Evolutionary conservation across 2,329 filamentous ascomycete species (phyloP).

Genomic region (Monilinia fructicola): DNA sequence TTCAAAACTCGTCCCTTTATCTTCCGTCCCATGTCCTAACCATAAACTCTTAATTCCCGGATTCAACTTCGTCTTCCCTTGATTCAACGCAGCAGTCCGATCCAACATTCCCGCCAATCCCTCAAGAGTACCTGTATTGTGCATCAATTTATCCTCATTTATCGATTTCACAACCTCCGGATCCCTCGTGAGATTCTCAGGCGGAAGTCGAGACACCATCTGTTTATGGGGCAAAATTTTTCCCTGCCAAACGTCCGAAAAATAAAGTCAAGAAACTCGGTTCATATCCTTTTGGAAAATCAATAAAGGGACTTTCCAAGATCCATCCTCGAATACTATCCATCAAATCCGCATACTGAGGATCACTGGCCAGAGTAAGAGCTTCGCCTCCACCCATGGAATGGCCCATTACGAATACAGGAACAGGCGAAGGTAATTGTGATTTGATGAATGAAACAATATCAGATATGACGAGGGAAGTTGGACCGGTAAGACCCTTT

Average conservation of each 20-base stretch:
- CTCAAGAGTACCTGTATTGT: slow-evolving; percentile 84
- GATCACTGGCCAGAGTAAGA: slow-evolving; percentile 57
- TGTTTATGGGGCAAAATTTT: slow-evolving; percentile 65
- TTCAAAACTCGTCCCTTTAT: slow-evolving; percentile 66
- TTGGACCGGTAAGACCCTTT: slow-evolving; percentile 72
- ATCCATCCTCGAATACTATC: slow-evolving; percentile 69
- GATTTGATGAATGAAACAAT: slow-evolving; percentile 71
- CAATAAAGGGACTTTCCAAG: slow-evolving; percentile 76
- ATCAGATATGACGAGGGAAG: slow-evolving; percentile 70
- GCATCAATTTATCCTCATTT: slow-evolving; percentile 67
- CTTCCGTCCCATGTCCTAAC: slow-evolving; percentile 74
- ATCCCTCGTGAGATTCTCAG: slow-evolving; percentile 66
- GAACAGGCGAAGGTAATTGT: slow-evolving; percentile 54
- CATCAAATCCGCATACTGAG: slow-evolving; percentile 54
- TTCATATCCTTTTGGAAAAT: slow-evolving; percentile 62
- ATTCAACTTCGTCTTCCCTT: slow-evolving; percentile 54
- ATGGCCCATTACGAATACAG: slow-evolving; percentile 84
- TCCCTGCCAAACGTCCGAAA: slow-evolving; percentile 65
- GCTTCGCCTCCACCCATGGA: slow-evolving; percentile 86
- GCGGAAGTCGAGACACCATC: slow-evolving; percentile 59
- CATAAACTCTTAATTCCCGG: slow-evolving; percentile 62
- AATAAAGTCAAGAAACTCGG: slow-evolving; percentile 64
- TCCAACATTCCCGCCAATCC: slow-evolving; percentile 76
- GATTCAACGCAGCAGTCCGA: slow-evolving; percentile 60
- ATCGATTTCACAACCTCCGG: slow-evolving; percentile 60